phyloP scores from a whole-genome alignment of 1,284 basidiomycete genomes.

The Somion occarium region DNA sequence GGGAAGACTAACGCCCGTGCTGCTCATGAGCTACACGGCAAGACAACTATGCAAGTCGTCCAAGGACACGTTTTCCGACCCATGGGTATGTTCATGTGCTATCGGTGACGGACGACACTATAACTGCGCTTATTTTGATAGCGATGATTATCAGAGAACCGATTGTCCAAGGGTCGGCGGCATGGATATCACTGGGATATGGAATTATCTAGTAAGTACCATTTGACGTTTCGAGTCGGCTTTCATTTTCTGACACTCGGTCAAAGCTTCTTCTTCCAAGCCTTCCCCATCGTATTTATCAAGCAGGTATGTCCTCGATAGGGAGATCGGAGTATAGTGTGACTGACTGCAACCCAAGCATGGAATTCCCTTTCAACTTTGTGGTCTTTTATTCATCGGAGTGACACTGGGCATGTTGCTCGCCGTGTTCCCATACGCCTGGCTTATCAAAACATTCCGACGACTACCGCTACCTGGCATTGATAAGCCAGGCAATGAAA shows the following conservation, averaged over 20 bases:
- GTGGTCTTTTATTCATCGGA: background rate
- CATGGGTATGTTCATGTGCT: slow-evolving; percentile 13
- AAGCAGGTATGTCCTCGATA: slow-evolving; percentile 12
- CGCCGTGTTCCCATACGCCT: slow-evolving; percentile 3
- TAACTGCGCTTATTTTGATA: slow-evolving; percentile 3
- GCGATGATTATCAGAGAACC: slow-evolving; percentile 25
- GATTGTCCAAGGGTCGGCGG: slow-evolving; percentile 22
- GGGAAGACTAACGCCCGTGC: slow-evolving; percentile 18
- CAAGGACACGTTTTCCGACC: slow-evolving; percentile 20
- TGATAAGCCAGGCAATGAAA: slow-evolving; percentile 10
- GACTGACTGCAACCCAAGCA: slow-evolving; percentile 11
- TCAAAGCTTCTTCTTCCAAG: slow-evolving; percentile 25
- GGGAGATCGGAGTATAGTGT: background rate
- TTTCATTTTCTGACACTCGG: background rate
- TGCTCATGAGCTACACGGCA: slow-evolving; percentile 19
- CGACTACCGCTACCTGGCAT: slow-evolving; percentile 16
- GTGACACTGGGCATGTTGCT: background rate
- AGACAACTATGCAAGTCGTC: slow-evolving; percentile 16
- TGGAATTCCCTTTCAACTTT: slow-evolving; percentile 15
- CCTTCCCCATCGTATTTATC: slow-evolving; percentile 24
- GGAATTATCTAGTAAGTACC: slow-evolving; percentile 26
- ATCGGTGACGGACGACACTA: background rate
- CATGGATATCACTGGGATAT: slow-evolving; percentile 24
- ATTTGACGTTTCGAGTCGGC: background rate
- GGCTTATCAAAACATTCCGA: slow-evolving; percentile 10